These are phyloP conservation scores for Balakata baccata DNA, from an alignment of 345 rosid species.

Conservation along the genomic window DNA sequence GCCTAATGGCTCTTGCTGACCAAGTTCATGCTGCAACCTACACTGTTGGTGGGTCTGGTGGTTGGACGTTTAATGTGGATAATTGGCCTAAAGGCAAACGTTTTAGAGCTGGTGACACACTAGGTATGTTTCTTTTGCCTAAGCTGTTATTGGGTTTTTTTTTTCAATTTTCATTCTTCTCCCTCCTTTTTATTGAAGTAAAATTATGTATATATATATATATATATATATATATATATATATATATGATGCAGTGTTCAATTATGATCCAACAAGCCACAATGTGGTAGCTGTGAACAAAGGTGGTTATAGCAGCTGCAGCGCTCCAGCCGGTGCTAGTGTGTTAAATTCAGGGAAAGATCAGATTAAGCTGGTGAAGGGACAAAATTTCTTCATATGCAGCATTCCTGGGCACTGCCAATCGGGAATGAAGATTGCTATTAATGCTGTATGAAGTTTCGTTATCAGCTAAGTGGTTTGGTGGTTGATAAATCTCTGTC, in stretches of 20 bases:
- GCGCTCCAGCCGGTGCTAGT: slow-evolving; percentile 33
- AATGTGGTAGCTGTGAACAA: slow-evolving; percentile 44
- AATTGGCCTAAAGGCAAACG: slow-evolving; percentile 48
- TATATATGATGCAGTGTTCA: slow-evolving; percentile 40
- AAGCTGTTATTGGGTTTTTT: too few species aligned
- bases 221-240: too few species aligned
- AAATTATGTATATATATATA: too few species aligned
- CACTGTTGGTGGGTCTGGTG: slow-evolving; percentile 42
- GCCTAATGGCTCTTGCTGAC: slow-evolving; percentile 18
- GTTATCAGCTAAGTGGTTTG: too few species aligned
- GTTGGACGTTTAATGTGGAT: slow-evolving; percentile 43
- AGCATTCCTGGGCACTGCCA: slow-evolving; percentile 43
- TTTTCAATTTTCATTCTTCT: too few species aligned
- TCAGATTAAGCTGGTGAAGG: slow-evolving; percentile 39
- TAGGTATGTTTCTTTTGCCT: slow-evolving; percentile 27
- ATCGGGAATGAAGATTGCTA: slow-evolving; percentile 50
- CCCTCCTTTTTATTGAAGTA: too few species aligned
- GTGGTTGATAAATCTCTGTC: too few species aligned
- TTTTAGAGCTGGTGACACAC: slow-evolving; percentile 50
- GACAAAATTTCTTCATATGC: slow-evolving; percentile 53
- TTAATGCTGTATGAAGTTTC: slow-evolving; percentile 29
- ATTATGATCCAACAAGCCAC: slow-evolving; percentile 39
- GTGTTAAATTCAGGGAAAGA: slow-evolving; percentile 44
- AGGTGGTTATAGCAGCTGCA: slow-evolving; percentile 36
- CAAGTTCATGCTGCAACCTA: slow-evolving; percentile 33